Conservation (phyloP, 1,284 basidiomycete genomes). For the Tremellales sp. region DNA sequence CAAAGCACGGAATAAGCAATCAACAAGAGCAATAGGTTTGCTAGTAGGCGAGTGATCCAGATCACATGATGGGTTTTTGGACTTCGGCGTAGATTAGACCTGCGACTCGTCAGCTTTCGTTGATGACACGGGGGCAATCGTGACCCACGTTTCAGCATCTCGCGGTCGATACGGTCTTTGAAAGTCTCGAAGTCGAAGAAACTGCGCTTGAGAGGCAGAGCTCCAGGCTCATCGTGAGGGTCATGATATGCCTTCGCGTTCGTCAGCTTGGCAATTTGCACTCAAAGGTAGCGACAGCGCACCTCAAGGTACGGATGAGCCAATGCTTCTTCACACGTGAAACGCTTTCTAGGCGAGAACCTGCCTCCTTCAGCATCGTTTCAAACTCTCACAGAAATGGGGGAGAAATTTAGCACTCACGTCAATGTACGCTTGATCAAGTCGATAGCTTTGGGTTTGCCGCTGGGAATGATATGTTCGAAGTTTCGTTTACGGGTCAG, state of each 20-base stretch:
- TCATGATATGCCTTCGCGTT: constrained; percentile 74
- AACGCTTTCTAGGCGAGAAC: constrained; percentile 82
- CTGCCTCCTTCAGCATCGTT: constrained; percentile 37
- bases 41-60: no score
- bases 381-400: not conserved
- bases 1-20: no score
- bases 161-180: constrained; percentile 50
- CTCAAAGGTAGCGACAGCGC: constrained; percentile 10
- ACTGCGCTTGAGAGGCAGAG: constrained; percentile 70
- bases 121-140: not conserved
- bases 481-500: constrained; percentile 84
- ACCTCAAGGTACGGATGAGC: constrained; percentile 87
- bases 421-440: constrained; percentile 82
- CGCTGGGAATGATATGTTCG: constrained; percentile 67
- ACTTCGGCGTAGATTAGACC: constrained; percentile 50
- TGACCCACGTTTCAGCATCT: constrained; percentile 51
- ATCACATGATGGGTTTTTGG: constrained; percentile 21
- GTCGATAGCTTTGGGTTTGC: constrained; percentile 83
- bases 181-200: constrained; percentile 81
- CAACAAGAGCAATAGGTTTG: no score
- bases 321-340: constrained; percentile 84
- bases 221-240: constrained; percentile 77
- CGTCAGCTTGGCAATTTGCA: constrained; percentile 6
- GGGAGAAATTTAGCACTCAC: constrained; percentile 39
- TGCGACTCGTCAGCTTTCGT: constrained; percentile 9